phyloP scores from a whole-genome alignment of 108 stramenopile species.

The Bacterosira constricta region DNA sequence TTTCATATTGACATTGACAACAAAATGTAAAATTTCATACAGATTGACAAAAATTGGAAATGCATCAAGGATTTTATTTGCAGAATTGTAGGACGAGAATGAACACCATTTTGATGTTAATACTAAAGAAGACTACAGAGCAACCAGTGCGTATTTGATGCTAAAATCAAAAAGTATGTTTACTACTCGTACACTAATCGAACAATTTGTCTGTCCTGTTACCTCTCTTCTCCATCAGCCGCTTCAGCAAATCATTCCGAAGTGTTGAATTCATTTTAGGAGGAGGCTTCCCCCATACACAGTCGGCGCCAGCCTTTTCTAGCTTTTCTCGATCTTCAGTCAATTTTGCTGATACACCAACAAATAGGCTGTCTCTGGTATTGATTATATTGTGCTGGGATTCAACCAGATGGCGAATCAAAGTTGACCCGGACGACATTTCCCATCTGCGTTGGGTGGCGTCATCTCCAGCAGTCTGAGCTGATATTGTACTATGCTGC shows the following conservation, averaged over 20 bases:
- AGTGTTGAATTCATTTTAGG: constrained; percentile 55
- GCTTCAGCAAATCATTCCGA: constrained; percentile 50
- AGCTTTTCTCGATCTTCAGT: constrained; percentile 42
- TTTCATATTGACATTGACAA: too few species aligned
- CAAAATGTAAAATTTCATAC: too few species aligned
- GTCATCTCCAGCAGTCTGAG: constrained; percentile 39
- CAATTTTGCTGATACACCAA: constrained; percentile 63
- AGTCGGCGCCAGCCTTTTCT: constrained; percentile 56
- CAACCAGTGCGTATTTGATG: too few species aligned
- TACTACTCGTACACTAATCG: too few species aligned
- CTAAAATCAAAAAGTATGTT: too few species aligned
- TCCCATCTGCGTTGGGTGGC: constrained; percentile 34
- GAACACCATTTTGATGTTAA: too few species aligned
- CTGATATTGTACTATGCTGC: background rate
- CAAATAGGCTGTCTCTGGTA: constrained; percentile 36
- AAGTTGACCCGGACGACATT: constrained; percentile 20
- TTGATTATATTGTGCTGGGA: constrained; percentile 12
- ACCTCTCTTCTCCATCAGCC: constrained; percentile 54
- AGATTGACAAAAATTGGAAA: too few species aligned
- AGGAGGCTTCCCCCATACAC: constrained; percentile 73
- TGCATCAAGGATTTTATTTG: too few species aligned
- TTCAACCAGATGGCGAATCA: constrained; percentile 31
- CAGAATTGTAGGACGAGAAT: too few species aligned
- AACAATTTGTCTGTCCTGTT: constrained; percentile 7
- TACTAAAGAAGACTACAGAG: too few species aligned